These are phyloP conservation scores for Colletotrichum sp. DNA, from an alignment of 2,329 filamentous ascomycete species.

Conservation along the genomic window DNA sequence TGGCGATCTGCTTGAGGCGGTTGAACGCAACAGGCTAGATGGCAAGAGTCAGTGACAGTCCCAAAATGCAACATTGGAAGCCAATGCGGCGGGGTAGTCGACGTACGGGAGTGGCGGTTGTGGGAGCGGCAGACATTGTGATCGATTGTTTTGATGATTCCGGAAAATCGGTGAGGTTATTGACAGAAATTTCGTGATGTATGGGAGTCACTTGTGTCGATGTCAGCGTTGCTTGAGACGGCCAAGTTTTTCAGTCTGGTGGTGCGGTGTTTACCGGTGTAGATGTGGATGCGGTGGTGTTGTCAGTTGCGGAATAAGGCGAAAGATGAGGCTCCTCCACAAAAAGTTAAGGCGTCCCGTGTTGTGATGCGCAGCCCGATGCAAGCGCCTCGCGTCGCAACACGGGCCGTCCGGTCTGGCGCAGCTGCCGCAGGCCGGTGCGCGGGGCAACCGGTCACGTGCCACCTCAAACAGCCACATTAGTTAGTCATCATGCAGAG, in stretches of 20 bases:
- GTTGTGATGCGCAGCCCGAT: slow-evolving; percentile 14
- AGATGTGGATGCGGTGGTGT: slow-evolving; percentile 3
- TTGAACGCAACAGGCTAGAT: slow-evolving; percentile 74
- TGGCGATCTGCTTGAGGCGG: slow-evolving; percentile 83
- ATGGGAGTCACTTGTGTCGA: not conserved
- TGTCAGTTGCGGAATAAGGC: not conserved
- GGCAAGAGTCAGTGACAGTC: not conserved
- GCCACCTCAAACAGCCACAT: not conserved
- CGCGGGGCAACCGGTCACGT: slow-evolving; percentile 21
- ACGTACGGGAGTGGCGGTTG: slow-evolving; percentile 9
- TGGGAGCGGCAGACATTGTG: slow-evolving; percentile 8
- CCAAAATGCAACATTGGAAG: not conserved
- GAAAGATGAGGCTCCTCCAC: slow-evolving; percentile 6
- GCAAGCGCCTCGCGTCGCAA: slow-evolving; percentile 8
- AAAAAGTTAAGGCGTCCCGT: not conserved
- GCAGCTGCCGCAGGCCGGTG: slow-evolving; percentile 4
- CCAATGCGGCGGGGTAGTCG: not conserved
- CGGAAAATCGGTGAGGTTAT: not conserved
- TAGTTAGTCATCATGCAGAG: not conserved
- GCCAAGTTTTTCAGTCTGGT: not conserved
- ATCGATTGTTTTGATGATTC: not conserved
- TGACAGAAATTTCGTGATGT: not conserved
- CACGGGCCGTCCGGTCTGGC: not conserved
- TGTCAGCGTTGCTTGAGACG: not conserved
- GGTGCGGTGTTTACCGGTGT: not conserved